Percentiles rank a stretch among this genome's conserved stretches.
Conservation (phyloP, 352 stramenopile genomes). For the Phytophthora vignae region DNA sequence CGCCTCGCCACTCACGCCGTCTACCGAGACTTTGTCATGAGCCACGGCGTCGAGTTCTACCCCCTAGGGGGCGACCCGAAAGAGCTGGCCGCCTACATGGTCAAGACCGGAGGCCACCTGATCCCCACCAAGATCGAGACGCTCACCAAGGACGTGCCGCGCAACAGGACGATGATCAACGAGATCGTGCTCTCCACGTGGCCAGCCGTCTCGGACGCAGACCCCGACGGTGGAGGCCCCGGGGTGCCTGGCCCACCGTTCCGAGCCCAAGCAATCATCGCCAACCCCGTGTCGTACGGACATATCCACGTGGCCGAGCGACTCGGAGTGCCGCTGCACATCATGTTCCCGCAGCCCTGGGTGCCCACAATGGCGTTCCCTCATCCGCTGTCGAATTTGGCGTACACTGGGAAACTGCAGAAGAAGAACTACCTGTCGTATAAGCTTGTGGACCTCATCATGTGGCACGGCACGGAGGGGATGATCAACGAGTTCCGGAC, state of each 20-base stretch:
- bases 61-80: constrained; percentile 70
- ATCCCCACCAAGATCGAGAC: constrained; percentile 70
- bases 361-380: constrained; percentile 86
- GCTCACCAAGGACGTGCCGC: constrained; percentile 60
- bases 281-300: constrained; percentile 92
- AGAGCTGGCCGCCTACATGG: constrained; percentile 89
- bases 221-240: constrained; percentile 69
- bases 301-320: constrained; percentile 93
- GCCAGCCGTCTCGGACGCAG: constrained; percentile 76
- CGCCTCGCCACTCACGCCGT: constrained; percentile 89
- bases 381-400: constrained; percentile 85
- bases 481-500: constrained; percentile 88
- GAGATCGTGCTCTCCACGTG: constrained; percentile 90
- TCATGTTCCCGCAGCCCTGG: constrained; percentile 94
- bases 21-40: constrained; percentile 81
- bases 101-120: constrained; percentile 76
- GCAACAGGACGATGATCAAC: constrained; percentile 89
- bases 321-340: constrained; percentile 91
- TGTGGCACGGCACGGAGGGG: constrained; percentile 59
- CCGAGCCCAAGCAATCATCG: constrained; percentile 91
- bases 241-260: constrained; percentile 62
- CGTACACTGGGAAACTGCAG: constrained; percentile 66
- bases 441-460: constrained; percentile 81
- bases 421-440: constrained; percentile 84
- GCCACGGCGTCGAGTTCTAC: constrained; percentile 73